These are phyloP conservation scores for Tilletia walkeri DNA, from an alignment of 1,284 basidiomycete species.

Conservation along the genomic window DNA sequence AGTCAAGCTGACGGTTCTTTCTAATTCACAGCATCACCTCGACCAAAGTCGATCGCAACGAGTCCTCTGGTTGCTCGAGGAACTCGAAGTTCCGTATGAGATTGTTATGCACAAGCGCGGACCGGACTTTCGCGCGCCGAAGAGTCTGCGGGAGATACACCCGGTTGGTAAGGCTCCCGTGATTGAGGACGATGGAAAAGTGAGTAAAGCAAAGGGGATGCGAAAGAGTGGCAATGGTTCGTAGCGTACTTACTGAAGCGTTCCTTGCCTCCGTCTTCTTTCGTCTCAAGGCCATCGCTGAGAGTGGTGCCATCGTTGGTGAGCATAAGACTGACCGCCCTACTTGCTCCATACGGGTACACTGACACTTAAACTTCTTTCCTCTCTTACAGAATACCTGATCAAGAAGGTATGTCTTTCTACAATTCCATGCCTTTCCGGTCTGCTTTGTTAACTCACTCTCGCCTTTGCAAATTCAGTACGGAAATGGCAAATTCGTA, in stretches of 20 bases:
- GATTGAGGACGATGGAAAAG: constrained; percentile 44
- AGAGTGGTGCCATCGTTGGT: constrained; percentile 52
- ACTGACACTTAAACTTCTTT: neutral
- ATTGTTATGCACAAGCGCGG: constrained; percentile 49
- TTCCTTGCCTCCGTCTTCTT: neutral
- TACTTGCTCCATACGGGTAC: neutral
- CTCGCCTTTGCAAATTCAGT: constrained; percentile 19
- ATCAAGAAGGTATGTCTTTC: constrained; percentile 31
- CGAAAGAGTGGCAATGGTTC: neutral
- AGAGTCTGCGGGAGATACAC: constrained; percentile 42
- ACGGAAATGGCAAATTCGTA: constrained; percentile 43
- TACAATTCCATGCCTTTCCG: neutral
- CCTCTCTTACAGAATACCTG: constrained; percentile 36
- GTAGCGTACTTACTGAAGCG: neutral
- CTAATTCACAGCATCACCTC: constrained; percentile 38
- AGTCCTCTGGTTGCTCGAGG: constrained; percentile 54
- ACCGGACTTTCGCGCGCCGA: constrained; percentile 39
- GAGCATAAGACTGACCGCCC: constrained; percentile 11
- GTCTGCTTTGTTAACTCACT: neutral
- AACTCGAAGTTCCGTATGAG: constrained; percentile 49
- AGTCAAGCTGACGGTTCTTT: neutral
- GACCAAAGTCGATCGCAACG: constrained; percentile 53
- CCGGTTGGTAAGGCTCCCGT: constrained; percentile 52
- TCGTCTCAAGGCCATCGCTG: constrained; percentile 34
- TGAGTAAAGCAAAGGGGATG: neutral